phyloP scores from a whole-genome alignment of 371 early-diverging fungal species.

The Dinochytrium kinnereticum region DNA sequence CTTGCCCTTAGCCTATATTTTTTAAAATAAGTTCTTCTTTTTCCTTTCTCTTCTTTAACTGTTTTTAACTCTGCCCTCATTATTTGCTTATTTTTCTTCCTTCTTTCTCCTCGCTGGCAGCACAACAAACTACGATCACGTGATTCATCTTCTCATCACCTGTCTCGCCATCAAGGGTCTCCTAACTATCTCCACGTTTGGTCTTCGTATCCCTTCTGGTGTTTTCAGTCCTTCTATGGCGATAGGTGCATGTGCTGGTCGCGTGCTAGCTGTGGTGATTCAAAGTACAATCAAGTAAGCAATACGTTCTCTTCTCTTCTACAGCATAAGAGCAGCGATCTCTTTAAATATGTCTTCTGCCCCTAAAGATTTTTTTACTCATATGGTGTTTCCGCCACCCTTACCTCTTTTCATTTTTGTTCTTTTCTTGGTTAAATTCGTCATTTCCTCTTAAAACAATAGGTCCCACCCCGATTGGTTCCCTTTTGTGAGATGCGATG shows the following conservation, averaged over 20 bases:
- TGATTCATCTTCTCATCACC: conserved; percentile 12
- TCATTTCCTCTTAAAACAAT: no score
- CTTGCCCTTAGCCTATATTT: no score
- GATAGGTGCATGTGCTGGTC: conserved; percentile 88
- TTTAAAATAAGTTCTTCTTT: no score
- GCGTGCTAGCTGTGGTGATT: conserved; percentile 74
- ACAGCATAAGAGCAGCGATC: not conserved
- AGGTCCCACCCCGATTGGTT: conserved; percentile 27
- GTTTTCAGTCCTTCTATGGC: conserved; percentile 92
- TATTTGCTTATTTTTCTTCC: no score
- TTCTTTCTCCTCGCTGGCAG: no score
- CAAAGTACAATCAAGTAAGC: conserved; percentile 9
- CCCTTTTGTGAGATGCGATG: conserved; percentile 25
- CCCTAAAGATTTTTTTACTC: no score
- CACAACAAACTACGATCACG: conserved; percentile 2
- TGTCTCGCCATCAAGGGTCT: conserved; percentile 33
- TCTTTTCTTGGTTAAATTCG: not conserved
- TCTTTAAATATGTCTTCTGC: no score
- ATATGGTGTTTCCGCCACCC: no score
- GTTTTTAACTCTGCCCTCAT: no score
- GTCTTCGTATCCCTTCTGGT: conserved; percentile 78
- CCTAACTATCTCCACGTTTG: conserved; percentile 41
- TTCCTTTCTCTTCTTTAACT: no score
- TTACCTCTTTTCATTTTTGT: no score
- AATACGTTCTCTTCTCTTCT: not conserved